phyloP scores from a whole-genome alignment of 2,329 filamentous ascomycete species.

The Aureobasidium sp. region DNA sequence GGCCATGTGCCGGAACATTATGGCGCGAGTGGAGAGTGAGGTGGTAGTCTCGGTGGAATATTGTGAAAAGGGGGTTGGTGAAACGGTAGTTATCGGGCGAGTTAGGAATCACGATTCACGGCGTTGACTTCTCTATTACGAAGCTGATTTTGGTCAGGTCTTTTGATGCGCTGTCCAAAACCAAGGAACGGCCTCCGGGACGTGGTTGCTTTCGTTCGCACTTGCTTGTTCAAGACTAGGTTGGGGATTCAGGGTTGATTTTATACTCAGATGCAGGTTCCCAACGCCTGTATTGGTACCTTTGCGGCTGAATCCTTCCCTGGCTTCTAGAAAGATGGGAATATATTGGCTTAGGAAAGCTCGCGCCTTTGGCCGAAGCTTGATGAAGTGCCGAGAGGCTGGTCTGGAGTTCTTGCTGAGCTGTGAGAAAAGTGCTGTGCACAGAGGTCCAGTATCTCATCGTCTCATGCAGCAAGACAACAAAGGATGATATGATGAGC shows the following conservation, averaged over 20 bases:
- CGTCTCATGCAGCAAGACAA: background rate
- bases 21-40: background rate
- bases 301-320: background rate
- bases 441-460: background rate
- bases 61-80: background rate
- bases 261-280: background rate
- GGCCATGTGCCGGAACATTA: background rate
- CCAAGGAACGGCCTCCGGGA: background rate
- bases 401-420: background rate
- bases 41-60: too few species aligned
- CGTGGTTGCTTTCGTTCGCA: background rate
- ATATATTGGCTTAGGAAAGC: background rate
- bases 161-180: background rate
- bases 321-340: constrained; percentile 1
- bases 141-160: background rate
- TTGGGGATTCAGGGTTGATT: background rate
- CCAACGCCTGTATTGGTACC: constrained; percentile 1
- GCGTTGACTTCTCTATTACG: background rate
- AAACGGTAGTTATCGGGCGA: background rate
- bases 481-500: background rate
- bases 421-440: background rate
- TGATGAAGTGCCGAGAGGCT: background rate
- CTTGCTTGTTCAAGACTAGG: background rate
- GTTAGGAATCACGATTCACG: background rate
- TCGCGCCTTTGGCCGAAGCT: background rate